A percentile compares a stretch with the other conserved stretches of the same genome.
Evolutionary conservation across 805 yeast genomes (phyloP).

Genomic region (Lipomyces kockii): DNA sequence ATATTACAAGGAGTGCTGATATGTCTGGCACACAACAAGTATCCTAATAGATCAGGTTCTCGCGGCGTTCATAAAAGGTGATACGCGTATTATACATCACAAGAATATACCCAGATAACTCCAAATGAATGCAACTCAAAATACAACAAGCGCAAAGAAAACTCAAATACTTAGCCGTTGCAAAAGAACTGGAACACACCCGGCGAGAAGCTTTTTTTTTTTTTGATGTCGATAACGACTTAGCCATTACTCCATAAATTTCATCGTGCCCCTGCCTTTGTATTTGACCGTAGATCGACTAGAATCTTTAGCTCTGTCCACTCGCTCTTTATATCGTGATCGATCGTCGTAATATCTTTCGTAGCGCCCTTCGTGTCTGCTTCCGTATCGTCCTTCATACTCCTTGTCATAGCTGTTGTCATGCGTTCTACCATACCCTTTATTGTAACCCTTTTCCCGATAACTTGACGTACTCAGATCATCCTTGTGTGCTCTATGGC

Average conservation of each 20-base stretch:
- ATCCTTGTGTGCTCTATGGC: neutral
- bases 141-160: neutral
- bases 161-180: no score
- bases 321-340: neutral
- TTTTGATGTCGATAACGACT: neutral
- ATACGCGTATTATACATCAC: neutral
- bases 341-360: neutral
- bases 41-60: neutral
- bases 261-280: neutral
- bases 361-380: neutral
- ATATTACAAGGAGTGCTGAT: neutral
- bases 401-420: neutral
- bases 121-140: conserved; percentile 6
- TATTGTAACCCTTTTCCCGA: neutral
- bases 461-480: neutral
- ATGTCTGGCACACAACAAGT: neutral
- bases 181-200: neutral
- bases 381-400: neutral
- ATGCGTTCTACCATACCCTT: neutral
- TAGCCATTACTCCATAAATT: neutral
- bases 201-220: neutral
- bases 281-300: neutral
- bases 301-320: neutral
- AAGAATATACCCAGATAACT: neutral
- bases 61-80: neutral